These are phyloP conservation scores for Pontederia crassipes DNA, from an alignment of 176 grass and related monocot genomes.

Conservation along the genomic window DNA sequence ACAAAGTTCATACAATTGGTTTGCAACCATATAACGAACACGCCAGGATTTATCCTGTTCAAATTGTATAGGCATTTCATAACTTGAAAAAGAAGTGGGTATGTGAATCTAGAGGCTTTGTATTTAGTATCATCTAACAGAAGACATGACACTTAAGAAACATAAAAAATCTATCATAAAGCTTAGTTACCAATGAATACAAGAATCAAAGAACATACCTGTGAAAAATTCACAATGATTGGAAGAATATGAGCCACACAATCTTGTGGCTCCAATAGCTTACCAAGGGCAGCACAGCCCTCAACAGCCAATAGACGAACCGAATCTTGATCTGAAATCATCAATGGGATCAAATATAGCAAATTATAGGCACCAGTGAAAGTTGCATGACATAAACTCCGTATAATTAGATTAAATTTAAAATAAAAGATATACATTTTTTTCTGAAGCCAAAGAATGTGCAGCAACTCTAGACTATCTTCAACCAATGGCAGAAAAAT, in stretches of 20 bases:
- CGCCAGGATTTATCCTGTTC: constrained; percentile 90
- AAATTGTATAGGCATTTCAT: background rate
- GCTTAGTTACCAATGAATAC: too few relatives aligned
- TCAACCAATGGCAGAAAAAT: too few relatives aligned
- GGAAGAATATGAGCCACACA: constrained; percentile 79
- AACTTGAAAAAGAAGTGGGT: too few relatives aligned
- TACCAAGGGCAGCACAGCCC: constrained; percentile 80
- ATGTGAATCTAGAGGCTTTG: background rate
- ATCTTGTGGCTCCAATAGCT: constrained; percentile 78
- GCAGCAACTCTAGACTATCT: too few relatives aligned
- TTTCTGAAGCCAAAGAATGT: too few relatives aligned
- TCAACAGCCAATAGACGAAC: constrained; percentile 86
- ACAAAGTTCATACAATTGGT: constrained; percentile 38
- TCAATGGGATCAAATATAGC: background rate
- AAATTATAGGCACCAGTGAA: too few relatives aligned
- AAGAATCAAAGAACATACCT: constrained; percentile 26
- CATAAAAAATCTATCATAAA: too few relatives aligned
- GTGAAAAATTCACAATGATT: constrained; percentile 84
- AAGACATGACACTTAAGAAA: background rate
- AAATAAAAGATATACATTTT: too few relatives aligned
- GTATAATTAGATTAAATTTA: too few relatives aligned
- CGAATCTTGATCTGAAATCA: constrained; percentile 68
- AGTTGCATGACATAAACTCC: too few relatives aligned
- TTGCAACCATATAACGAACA: constrained; percentile 90
- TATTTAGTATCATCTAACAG: background rate